A percentile compares a stretch with the other conserved stretches of the same genome.
Conservation (phyloP, 805 yeast genomes). For the Candida quercuum region DNA sequence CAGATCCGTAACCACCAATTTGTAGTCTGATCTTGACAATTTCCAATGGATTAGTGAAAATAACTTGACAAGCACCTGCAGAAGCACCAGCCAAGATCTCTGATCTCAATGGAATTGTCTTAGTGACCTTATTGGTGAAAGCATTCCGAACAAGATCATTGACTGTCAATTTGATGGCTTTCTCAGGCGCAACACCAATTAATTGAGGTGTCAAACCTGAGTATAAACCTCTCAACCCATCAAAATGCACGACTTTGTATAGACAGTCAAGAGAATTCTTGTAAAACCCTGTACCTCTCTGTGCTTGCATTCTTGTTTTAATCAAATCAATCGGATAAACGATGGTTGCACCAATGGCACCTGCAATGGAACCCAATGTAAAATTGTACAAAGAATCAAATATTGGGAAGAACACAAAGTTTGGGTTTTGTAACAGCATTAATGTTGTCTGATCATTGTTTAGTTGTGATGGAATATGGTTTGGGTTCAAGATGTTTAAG, state of each 20-base stretch:
- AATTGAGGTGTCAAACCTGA: slow-evolving; percentile 92
- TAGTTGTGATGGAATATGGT: slow-evolving; percentile 24
- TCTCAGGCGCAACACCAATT: slow-evolving; percentile 97
- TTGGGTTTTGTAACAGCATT: slow-evolving; percentile 17
- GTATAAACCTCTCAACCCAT: slow-evolving; percentile 82
- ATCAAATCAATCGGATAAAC: slow-evolving; percentile 96
- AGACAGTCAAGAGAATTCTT: slow-evolving; percentile 84
- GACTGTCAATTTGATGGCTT: slow-evolving; percentile 92
- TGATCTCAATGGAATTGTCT: slow-evolving; percentile 45
- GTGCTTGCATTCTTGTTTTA: slow-evolving; percentile 97
- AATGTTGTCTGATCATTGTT: slow-evolving; percentile 13
- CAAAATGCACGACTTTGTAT: slow-evolving; percentile 64
- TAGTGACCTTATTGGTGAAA: slow-evolving; percentile 49
- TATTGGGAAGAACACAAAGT: slow-evolving; percentile 49
- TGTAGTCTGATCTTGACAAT: slow-evolving; percentile 93
- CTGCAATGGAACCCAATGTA: slow-evolving; percentile 88
- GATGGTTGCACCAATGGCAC: slow-evolving; percentile 96
- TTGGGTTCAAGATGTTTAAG: slow-evolving; percentile 35
- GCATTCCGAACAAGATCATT: slow-evolving; percentile 80
- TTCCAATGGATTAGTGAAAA: slow-evolving; percentile 94
- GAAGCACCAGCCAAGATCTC: slow-evolving; percentile 87
- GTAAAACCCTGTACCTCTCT: slow-evolving; percentile 60
- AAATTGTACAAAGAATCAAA: slow-evolving; percentile 87
- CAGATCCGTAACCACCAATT: slow-evolving; percentile 78
- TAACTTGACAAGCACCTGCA: slow-evolving; percentile 96